Conservation (phyloP, 768 basidiomycete species). For the Phlebiopsis gigantea region DNA sequence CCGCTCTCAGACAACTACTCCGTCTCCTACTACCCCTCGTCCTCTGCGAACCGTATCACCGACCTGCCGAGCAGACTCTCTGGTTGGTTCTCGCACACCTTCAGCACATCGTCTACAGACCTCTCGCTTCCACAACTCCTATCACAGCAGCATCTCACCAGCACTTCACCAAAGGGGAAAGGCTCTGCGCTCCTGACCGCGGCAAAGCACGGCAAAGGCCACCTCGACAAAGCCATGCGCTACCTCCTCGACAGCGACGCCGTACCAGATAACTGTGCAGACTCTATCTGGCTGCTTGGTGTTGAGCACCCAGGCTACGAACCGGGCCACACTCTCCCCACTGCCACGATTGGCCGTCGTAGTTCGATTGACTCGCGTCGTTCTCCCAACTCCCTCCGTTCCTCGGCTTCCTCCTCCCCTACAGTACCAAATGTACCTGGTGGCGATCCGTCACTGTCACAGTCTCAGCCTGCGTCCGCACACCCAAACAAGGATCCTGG, state of each 20-base stretch:
- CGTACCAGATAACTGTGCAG: conserved; percentile 72
- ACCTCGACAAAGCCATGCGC: conserved; percentile 78
- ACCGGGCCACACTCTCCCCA: conserved; percentile 23
- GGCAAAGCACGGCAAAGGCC: conserved; percentile 69
- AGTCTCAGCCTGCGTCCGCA: conserved; percentile 31
- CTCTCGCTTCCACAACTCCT: conserved; percentile 61
- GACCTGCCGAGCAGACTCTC: conserved; percentile 74
- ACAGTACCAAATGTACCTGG: conserved; percentile 20
- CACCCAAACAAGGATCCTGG: conserved; percentile 35
- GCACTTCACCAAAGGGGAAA: conserved; percentile 40
- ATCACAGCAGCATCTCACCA: conserved; percentile 36
- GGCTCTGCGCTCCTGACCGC: conserved; percentile 54
- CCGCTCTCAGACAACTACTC: conserved; percentile 40
- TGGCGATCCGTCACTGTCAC: conserved; percentile 28
- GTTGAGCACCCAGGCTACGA: conserved; percentile 77
- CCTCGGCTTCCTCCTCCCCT: conserved; percentile 36
- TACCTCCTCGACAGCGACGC: conserved; percentile 91
- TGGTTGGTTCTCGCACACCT: conserved; percentile 78
- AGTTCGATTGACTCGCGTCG: conserved; percentile 33
- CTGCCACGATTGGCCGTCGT: conserved; percentile 28
- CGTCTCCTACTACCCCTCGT: conserved; percentile 32
- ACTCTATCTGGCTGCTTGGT: conserved; percentile 88
- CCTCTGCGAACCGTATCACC: conserved; percentile 47
- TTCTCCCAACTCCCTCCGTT: conserved; percentile 41
- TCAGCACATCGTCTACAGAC: conserved; percentile 67